These are phyloP conservation scores for Pterocarpus macrocarpus DNA, from an alignment of 306 rosid genomes.

Conservation along the genomic window DNA sequence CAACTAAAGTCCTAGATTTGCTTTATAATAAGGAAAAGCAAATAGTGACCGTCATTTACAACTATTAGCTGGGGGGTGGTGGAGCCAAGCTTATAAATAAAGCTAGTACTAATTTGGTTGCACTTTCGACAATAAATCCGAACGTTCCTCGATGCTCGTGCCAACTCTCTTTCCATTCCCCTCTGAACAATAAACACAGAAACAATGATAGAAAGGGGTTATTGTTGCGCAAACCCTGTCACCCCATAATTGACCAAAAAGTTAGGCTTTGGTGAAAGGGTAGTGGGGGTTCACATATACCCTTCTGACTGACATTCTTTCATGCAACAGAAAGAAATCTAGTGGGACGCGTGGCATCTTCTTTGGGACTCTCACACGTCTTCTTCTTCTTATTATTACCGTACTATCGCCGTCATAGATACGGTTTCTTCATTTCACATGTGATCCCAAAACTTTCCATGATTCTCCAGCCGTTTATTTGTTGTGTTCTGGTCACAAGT, in stretches of 20 bases:
- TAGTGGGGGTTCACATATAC: conserved; percentile 17
- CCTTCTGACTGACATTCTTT: conserved; percentile 31
- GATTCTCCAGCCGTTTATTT: not conserved
- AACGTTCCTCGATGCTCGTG: conserved; percentile 38
- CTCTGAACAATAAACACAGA: not conserved
- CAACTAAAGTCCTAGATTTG: not conserved
- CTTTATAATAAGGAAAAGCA: not conserved
- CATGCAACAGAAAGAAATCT: not conserved
- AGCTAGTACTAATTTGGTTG: not conserved
- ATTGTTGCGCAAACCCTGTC: not conserved
- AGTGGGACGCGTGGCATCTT: conserved; percentile 39
- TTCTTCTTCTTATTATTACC: not conserved
- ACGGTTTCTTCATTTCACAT: not conserved
- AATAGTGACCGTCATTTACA: too few relatives aligned
- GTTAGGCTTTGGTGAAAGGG: not conserved
- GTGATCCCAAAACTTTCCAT: not conserved
- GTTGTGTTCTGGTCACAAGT: not conserved
- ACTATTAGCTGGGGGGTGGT: too few relatives aligned
- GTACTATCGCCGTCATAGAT: not conserved
- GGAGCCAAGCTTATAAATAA: too few relatives aligned
- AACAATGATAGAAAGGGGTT: not conserved
- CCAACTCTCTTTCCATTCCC: not conserved
- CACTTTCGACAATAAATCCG: conserved; percentile 3
- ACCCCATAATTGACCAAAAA: conserved; percentile 29
- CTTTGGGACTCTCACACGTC: not conserved